These are phyloP conservation scores for Isoetes engelmannii DNA, from an alignment of 83 land plant species.

Conservation along the genomic window DNA sequence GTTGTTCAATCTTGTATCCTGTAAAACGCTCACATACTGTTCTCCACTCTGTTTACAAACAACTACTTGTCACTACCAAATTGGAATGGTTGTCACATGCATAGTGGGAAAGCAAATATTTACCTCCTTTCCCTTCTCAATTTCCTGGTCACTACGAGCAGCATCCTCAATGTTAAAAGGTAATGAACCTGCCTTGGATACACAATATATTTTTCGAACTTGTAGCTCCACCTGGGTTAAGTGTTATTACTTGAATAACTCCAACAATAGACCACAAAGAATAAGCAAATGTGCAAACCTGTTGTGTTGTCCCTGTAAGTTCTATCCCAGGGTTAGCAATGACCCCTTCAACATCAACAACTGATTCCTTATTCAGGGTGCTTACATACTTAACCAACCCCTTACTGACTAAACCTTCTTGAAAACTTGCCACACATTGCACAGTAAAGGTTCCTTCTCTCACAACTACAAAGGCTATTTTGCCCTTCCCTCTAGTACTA, in stretches of 20 bases:
- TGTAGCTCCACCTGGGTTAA: conserved; percentile 87
- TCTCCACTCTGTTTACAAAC: conserved; percentile 45
- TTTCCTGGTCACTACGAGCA: conserved; percentile 77
- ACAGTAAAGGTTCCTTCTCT: conserved; percentile 60
- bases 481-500: conserved; percentile 59
- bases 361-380: conserved; percentile 57
- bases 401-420: conserved; percentile 44
- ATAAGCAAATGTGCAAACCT: conserved; percentile 31
- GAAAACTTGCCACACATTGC: conserved; percentile 52
- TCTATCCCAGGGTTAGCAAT: conserved; percentile 49
- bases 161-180: conserved; percentile 92
- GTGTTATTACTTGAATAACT: too few relatives aligned
- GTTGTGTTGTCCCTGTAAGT: conserved; percentile 72
- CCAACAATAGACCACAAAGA: too few relatives aligned
- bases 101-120: too few relatives aligned
- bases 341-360: conserved; percentile 65
- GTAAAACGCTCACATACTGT: conserved; percentile 64
- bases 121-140: conserved; percentile 62
- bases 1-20: conserved; percentile 78
- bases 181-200: conserved; percentile 56
- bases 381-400: conserved; percentile 66
- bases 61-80: too few relatives aligned
- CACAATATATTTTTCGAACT: conserved; percentile 58
- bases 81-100: conserved; percentile 3
- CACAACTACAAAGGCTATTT: conserved; percentile 68